A percentile compares a stretch with the other conserved stretches of the same genome.
These are phyloP conservation scores for Tulasnella sp. DNA, from an alignment of 768 basidiomycete genomes.

Conservation along the genomic window DNA sequence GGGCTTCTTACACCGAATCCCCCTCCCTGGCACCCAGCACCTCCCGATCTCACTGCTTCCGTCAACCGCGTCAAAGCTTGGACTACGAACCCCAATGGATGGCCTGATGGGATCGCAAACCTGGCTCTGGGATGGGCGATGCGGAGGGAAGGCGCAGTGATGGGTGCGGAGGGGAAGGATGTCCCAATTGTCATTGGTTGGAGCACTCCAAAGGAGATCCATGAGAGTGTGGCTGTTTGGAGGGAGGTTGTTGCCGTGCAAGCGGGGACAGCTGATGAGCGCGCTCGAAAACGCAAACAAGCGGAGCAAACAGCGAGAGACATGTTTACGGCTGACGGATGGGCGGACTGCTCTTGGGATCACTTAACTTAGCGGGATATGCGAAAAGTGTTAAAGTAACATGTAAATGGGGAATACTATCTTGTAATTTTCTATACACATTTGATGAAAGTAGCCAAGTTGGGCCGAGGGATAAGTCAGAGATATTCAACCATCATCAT, in stretches of 20 bases:
- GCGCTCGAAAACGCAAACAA: constrained; percentile 30
- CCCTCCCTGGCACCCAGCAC: constrained; percentile 72
- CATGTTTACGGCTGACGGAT: constrained; percentile 41
- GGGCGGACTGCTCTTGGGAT: constrained; percentile 59
- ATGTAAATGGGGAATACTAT: too few species aligned
- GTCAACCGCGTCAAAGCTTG: constrained; percentile 27
- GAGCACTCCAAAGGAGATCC: constrained; percentile 60
- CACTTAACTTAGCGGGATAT: too few species aligned
- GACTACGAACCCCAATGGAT: constrained; percentile 17
- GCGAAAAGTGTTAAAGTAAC: too few species aligned
- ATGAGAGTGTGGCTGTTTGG: constrained; percentile 62
- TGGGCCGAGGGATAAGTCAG: too few species aligned
- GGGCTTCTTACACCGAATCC: constrained; percentile 51
- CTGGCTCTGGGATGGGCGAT: constrained; percentile 69
- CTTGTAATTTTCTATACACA: too few species aligned
- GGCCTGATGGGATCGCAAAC: constrained; percentile 43
- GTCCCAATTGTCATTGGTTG: constrained; percentile 62
- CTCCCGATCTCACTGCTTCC: constrained; percentile 38
- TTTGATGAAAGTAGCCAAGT: too few species aligned
- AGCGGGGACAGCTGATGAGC: constrained; percentile 16
- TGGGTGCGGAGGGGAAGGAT: constrained; percentile 32
- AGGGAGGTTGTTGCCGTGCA: constrained; percentile 37
- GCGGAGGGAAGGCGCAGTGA: constrained; percentile 18
- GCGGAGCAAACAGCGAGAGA: constrained; percentile 37
- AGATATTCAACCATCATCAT: too few species aligned